phyloP scores from a whole-genome alignment of 2,329 filamentous ascomycete genomes.

The Fusarium sp. region DNA sequence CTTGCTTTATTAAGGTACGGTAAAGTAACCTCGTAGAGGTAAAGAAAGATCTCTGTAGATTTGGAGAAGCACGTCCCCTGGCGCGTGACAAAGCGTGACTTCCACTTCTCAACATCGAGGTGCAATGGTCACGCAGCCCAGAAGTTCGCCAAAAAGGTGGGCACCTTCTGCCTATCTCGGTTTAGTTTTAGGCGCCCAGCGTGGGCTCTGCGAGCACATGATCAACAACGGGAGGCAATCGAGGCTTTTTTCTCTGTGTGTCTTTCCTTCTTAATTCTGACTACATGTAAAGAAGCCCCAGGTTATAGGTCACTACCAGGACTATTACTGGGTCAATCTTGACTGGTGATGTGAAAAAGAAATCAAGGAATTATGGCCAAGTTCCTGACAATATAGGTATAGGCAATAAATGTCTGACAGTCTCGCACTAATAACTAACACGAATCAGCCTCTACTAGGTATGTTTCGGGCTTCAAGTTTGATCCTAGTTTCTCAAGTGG shows the following conservation, averaged over 20 bases:
- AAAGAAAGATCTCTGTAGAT: conserved; percentile 12
- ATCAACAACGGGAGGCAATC: conserved; percentile 40
- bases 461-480: conserved; percentile 13
- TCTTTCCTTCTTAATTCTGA: conserved; percentile 30
- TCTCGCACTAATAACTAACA: conserved; percentile 5
- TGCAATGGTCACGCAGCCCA: conserved; percentile 39
- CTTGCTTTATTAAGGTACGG: background rate
- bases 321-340: conserved; percentile 10
- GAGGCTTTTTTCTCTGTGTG: conserved; percentile 23
- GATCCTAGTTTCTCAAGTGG: conserved; percentile 13
- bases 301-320: conserved; percentile 3
- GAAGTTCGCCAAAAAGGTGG: conserved; percentile 41
- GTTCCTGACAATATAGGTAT: too few relatives aligned
- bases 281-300: conserved; percentile 23
- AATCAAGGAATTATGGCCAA: background rate
- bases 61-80: conserved; percentile 39
- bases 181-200: conserved; percentile 33
- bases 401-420: too few relatives aligned
- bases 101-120: conserved; percentile 32
- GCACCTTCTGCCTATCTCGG: conserved; percentile 30
- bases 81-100: conserved; percentile 47
- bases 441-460: background rate
- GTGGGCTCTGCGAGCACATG: conserved; percentile 43
- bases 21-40: background rate
- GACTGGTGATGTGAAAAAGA: conserved; percentile 10